These are phyloP conservation scores for Fusarium sp. DNA, from an alignment of 2,329 filamentous ascomycete genomes.

Conservation along the genomic window DNA sequence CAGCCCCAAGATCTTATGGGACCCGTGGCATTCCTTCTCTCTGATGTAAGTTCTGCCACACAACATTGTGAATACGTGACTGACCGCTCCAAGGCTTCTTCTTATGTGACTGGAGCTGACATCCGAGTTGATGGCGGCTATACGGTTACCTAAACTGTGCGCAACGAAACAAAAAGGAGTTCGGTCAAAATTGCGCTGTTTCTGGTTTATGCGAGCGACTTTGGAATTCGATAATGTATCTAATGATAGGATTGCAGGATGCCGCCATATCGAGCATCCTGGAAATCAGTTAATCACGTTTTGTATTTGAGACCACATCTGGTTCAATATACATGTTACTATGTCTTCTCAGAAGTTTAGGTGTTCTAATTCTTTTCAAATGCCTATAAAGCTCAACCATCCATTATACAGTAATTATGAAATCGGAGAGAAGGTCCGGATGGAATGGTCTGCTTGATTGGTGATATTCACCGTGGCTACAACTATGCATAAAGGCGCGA, in stretches of 20 bases:
- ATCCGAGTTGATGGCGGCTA: slow-evolving; percentile 89
- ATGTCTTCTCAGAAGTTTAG: not conserved
- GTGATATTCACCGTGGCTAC: not conserved
- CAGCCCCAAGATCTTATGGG: slow-evolving; percentile 93
- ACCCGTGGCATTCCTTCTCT: slow-evolving; percentile 86
- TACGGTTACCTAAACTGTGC: slow-evolving; percentile 71
- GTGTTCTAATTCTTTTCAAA: not conserved
- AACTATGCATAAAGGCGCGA: not conserved
- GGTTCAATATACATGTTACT: not conserved
- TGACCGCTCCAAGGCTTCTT: slow-evolving; percentile 60
- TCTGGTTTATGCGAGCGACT: slow-evolving; percentile 15
- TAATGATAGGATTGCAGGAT: slow-evolving; percentile 20
- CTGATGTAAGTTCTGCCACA: slow-evolving; percentile 59
- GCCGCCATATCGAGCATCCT: not conserved
- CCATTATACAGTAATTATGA: not conserved
- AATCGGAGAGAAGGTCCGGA: not conserved
- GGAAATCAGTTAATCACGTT: not conserved
- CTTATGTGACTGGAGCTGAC: slow-evolving; percentile 79
- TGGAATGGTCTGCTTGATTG: not conserved
- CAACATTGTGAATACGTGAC: not conserved
- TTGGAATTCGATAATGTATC: slow-evolving; percentile 32
- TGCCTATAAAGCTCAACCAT: not conserved
- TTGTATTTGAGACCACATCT: not conserved
- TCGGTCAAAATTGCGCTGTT: slow-evolving; percentile 4
- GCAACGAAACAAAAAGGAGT: not conserved